Evolutionary conservation across 139 green algal species (phyloP).

Genomic region (Protoeuglena noctilucae): DNA sequence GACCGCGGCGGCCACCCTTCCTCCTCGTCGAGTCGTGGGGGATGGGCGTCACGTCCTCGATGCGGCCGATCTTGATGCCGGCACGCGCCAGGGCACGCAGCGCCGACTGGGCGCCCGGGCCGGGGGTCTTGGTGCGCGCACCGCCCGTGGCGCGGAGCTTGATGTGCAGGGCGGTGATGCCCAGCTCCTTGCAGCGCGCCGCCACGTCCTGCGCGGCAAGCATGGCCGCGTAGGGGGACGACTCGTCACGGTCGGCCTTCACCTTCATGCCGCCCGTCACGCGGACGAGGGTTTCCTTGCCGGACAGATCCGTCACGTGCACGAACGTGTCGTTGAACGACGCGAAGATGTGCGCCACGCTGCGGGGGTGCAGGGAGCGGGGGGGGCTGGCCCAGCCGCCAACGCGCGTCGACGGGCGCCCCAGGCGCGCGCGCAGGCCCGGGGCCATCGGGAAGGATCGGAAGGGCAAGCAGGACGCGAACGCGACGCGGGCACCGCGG

Average conservation of each 20-base stretch:
- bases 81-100: constrained; percentile 92
- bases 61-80: constrained; percentile 98
- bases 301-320: constrained; percentile 98
- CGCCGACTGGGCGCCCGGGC: constrained; percentile 89
- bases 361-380: too few relatives aligned
- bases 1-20: constrained; percentile 93
- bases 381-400: too few relatives aligned
- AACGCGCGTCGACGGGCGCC: too few relatives aligned
- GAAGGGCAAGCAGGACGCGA: too few relatives aligned
- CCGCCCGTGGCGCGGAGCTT: constrained; percentile 96
- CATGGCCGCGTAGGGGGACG: constrained; percentile 97
- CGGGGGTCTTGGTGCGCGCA: constrained; percentile 98
- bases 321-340: constrained; percentile 99
- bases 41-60: constrained; percentile 99
- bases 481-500: too few relatives aligned
- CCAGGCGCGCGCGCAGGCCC: too few relatives aligned
- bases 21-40: constrained; percentile 88
- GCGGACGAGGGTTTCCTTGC: constrained; percentile 89
- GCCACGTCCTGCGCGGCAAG: constrained; percentile 94
- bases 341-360: constrained; percentile 98
- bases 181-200: constrained; percentile 91
- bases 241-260: constrained; percentile 98
- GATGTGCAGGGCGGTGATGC: constrained; percentile 95
- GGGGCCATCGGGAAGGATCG: too few relatives aligned
- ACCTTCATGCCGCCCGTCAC: constrained; percentile 99